phyloP scores from a whole-genome alignment of 2,329 filamentous ascomycete species.

The Colletotrichum incanum region DNA sequence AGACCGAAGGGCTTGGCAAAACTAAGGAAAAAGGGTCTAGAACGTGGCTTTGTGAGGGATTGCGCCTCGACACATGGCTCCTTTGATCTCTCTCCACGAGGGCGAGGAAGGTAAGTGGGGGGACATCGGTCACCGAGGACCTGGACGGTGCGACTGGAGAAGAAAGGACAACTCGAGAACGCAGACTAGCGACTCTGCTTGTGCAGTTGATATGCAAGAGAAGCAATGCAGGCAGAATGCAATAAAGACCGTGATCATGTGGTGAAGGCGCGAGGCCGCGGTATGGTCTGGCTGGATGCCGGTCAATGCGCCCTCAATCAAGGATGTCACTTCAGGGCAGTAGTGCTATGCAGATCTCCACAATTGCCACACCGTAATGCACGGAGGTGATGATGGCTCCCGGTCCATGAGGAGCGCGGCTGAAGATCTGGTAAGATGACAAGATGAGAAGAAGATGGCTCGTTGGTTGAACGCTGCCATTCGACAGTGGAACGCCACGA shows the following conservation, averaged over 20 bases:
- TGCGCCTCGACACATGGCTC: no score
- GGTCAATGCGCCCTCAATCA: no score
- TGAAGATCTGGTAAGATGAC: constrained; percentile 18
- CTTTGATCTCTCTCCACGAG: no score
- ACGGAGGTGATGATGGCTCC: constrained; percentile 8
- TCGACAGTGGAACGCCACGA: background rate
- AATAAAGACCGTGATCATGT: constrained; percentile 3
- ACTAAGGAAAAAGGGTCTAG: no score
- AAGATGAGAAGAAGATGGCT: constrained; percentile 5
- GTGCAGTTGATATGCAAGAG: constrained; percentile 19
- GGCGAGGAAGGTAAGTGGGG: no score
- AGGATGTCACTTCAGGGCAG: background rate
- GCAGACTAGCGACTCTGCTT: background rate
- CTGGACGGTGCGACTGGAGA: no score
- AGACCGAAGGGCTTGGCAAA: background rate
- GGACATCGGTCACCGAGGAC: no score
- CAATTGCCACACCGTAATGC: background rate
- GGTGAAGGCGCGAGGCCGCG: background rate
- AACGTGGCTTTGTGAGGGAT: no score
- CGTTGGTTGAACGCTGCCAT: background rate
- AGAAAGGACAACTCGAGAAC: background rate
- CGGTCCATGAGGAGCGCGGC: background rate
- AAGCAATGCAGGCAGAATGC: background rate
- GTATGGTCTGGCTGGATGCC: background rate
- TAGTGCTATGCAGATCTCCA: constrained; percentile 24